Evolutionary conservation across 768 basidiomycete genomes (phyloP).

Genomic region (Collybiopsis confluens): DNA sequence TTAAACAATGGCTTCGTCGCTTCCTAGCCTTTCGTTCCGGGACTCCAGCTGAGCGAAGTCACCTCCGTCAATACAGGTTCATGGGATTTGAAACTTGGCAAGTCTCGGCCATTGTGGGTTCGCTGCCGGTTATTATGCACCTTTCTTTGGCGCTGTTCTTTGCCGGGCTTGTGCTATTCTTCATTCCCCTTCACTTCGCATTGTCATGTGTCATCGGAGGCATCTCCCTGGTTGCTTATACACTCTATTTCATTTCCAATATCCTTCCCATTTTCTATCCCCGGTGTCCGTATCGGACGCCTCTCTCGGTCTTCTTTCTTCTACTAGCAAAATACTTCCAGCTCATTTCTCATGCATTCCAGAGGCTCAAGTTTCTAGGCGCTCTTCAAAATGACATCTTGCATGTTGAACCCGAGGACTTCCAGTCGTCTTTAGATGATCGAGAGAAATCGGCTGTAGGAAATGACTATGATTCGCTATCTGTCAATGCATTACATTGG

Average conservation of each 20-base stretch:
- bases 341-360: not conserved
- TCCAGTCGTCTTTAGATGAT: not conserved
- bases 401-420: not conserved
- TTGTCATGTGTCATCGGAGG: too few species aligned
- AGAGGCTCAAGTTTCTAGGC: not conserved
- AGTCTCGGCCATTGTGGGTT: too few species aligned
- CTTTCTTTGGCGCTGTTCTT: too few species aligned
- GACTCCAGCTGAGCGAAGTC: not conserved
- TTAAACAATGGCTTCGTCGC: constrained; percentile 9
- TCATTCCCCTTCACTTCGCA: too few species aligned
- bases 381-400: not conserved
- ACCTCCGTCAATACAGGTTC: constrained; percentile 7
- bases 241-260: too few species aligned
- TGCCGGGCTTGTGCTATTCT: too few species aligned
- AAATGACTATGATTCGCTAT: not conserved
- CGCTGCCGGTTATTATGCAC: too few species aligned
- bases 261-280: too few species aligned
- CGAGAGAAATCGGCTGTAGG: not conserved
- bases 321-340: not conserved
- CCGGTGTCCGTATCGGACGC: too few species aligned
- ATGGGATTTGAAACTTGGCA: constrained; percentile 8
- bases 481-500: not conserved
- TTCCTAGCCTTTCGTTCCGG: constrained; percentile 4
- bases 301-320: too few species aligned
- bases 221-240: too few species aligned